Percentiles rank a stretch among this genome's conserved stretches.
phyloP scores from a whole-genome alignment of 495 filamentous ascomycete genomes.

The Penicillium bialowiezense region DNA sequence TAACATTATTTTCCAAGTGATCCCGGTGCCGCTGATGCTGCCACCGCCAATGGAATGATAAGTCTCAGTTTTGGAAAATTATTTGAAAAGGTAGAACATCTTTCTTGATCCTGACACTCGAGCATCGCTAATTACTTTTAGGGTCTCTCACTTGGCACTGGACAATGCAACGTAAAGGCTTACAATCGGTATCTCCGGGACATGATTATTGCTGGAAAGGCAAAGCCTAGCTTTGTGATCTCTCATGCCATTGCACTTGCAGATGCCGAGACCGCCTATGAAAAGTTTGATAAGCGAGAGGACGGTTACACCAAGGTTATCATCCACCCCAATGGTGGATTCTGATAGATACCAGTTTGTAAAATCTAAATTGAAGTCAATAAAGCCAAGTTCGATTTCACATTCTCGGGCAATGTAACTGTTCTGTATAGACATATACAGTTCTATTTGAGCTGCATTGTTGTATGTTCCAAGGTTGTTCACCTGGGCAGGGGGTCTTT shows the following conservation, averaged over 20 bases:
- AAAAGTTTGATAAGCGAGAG: conserved; percentile 48
- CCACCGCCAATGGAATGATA: conserved; percentile 50
- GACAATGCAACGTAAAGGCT: conserved; percentile 60
- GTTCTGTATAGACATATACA: no score
- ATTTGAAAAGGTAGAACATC: conserved; percentile 60
- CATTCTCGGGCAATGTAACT: no score
- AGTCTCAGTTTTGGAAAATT: conserved; percentile 58
- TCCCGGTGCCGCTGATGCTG: conserved; percentile 44
- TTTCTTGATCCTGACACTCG: no score
- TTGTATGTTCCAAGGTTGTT: no score
- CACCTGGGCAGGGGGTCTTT: no score
- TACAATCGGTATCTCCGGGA: conserved; percentile 58
- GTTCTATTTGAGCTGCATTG: no score
- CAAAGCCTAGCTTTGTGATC: conserved; percentile 57
- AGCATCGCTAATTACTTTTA: conserved; percentile 8
- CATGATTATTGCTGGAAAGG: conserved; percentile 55
- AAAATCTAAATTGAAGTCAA: conserved; percentile 5
- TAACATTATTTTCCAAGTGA: conserved; percentile 15
- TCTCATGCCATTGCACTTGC: conserved; percentile 55
- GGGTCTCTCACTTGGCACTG: conserved; percentile 48
- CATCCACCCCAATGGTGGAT: conserved; percentile 38
- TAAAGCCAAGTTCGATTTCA: no score
- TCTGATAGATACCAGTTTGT: conserved; percentile 1
- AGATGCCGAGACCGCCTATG: conserved; percentile 48
- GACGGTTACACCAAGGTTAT: conserved; percentile 51